Evolutionary conservation across 202 grass and related monocot species (phyloP), one percentile per base, ranked within the genome.

Genomic region (Zoysia matrella): DNA sequence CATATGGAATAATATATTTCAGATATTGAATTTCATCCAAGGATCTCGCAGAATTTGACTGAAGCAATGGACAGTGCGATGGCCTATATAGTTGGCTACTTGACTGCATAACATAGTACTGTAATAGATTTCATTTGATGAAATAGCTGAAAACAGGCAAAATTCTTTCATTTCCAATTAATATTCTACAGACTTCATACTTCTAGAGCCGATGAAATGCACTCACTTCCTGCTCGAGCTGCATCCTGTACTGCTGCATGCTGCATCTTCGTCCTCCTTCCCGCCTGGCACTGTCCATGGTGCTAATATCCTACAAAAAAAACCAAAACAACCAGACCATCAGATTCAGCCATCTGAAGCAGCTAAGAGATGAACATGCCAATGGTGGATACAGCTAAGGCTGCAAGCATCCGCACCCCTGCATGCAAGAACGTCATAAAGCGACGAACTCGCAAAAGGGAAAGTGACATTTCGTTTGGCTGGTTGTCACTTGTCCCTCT

Each of bases 201-300:
- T 11, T 77, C 3, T 42, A 74, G 55, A 66, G 80, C 4, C 46
- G 41, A 75, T 14, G 61, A 74, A 70, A 85, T 46, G 16, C 55
- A 86, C 81, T 82, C 55, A 96, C 93, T 52, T 96, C 93, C 80
- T 85, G 79, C 85, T 96, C 88, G 15, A 96, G 90, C 76, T 91
- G 88, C 52, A 70, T 89, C 65, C 88, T 88, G 77, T 96, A 90
- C 16, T 45, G 75, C 74, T 16, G 88, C 79, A 86, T 87, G 64
- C 63, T 76, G 60, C 68, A 47, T 44, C 60, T 84, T 74, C n/a
- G 30, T 46, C 11, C 67, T 22, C 72, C 88, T 85, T 87, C 88
- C 58, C 52, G 85, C 72, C 70, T 89, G 78, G 56, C 83, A 69
- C 65, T 75, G 4, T 48, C 77, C 69, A 75, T 85, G 80, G 74